Conservation (phyloP, 2,329 filamentous ascomycete genomes). For the Talaromyces marneffei region DNA sequence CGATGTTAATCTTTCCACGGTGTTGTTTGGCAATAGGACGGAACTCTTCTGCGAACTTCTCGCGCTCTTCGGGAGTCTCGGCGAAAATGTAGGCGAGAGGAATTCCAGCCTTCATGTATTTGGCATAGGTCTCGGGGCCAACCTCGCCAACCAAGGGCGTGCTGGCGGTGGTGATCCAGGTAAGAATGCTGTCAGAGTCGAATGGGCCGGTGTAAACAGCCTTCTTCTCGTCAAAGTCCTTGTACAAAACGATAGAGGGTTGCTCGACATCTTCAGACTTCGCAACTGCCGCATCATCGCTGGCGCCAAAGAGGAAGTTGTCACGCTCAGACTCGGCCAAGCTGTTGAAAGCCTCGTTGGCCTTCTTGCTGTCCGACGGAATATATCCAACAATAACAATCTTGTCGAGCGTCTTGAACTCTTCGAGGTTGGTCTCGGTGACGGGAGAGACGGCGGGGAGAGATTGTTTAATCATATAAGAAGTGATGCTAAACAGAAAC, state of each 20-base stretch:
- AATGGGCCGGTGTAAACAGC: conserved; percentile 75
- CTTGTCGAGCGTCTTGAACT: conserved; percentile 98
- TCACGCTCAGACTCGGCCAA: conserved; percentile 75
- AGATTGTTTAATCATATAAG: conserved; percentile 98
- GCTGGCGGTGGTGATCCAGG: conserved; percentile 76
- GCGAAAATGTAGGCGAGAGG: conserved; percentile 97
- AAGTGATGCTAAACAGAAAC: conserved; percentile 50
- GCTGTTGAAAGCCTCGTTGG: conserved; percentile 74
- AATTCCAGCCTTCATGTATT: conserved; percentile 86
- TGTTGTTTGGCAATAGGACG: conserved; percentile 85
- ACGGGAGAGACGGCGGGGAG: conserved; percentile 85
- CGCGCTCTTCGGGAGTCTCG: conserved; percentile 84
- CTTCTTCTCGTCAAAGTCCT: conserved; percentile 97
- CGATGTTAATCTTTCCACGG: conserved; percentile 95
- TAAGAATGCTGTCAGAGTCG: conserved; percentile 69
- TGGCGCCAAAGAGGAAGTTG: conserved; percentile 84
- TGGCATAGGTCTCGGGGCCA: conserved; percentile 90
- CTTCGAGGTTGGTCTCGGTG: conserved; percentile 74
- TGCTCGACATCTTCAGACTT: conserved; percentile 84
- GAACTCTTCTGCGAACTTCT: conserved; percentile 66
- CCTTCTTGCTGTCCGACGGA: conserved; percentile 69
- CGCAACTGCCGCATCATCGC: conserved; percentile 75
- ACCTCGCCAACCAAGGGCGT: conserved; percentile 93
- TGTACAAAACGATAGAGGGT: conserved; percentile 89
- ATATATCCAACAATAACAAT: conserved; percentile 91